Evolutionary conservation across 2,329 filamentous ascomycete species (phyloP), one percentile per base, ranked within the genome.

Genomic region (Epichloe typhina): DNA sequence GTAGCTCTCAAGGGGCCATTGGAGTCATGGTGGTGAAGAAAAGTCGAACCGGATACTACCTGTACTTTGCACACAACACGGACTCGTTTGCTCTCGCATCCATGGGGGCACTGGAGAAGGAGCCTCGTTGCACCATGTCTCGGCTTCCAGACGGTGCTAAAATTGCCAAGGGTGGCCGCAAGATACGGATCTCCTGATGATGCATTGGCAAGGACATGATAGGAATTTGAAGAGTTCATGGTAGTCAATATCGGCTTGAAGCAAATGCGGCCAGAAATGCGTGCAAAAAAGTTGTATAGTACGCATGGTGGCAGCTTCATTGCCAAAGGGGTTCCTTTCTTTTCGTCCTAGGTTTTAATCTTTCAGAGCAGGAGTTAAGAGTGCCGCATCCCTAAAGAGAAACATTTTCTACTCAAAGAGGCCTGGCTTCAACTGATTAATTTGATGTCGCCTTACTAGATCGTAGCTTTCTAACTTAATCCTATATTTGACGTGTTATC

Each of bases 31-130:
- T 83, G 1, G 86, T 96, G 59, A 97, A 97, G 71, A 93, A 89
- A 71, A 84, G 79, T 0, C 73, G 72, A 12, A 74, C 79, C 21
- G 89, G 88, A 1, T 81, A 88, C 56, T 88, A 86, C 62, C 77
- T 98, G 48, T 91, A 91, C 66, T 98, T 95, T 70, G 90, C 86
- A 1, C 93, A 98, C 72, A 98, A 97, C 62, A 98, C 93, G 0
- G 91, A 97, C 64, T 82, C 79, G 2, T 84, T 85, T 71, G 89
- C 90, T 5, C 70, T 98, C 49, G 88, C 89, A 1, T 94, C 88
- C 3, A 94, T 97, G 87, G 80, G 84, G 38, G 86, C 84, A 2
- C 77, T 80, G 26, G 90, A 97, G 57, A 73, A 72, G 45, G 79
- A 79, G 50, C 88, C 93, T 0, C 71, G 80, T 36, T 93, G 86